Percentiles rank a stretch among this genome's conserved stretches.
These are phyloP conservation scores for Zymoseptoria brevis DNA, from an alignment of 2,329 filamentous ascomycete species.

Conservation along the genomic window DNA sequence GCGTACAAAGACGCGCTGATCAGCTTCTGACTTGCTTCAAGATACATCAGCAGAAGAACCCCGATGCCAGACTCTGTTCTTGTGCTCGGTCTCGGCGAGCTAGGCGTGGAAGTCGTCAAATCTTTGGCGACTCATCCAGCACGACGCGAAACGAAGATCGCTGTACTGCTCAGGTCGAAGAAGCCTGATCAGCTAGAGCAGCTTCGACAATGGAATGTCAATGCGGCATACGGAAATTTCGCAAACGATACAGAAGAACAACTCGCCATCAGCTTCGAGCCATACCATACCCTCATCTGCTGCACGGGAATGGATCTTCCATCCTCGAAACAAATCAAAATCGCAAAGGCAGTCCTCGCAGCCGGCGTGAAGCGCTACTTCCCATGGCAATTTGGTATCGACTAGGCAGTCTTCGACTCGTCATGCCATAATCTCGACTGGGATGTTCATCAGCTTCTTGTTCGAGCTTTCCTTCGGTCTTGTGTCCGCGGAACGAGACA, in stretches of 20 bases:
- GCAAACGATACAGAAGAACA: slow-evolving; percentile 20
- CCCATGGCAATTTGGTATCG: slow-evolving; percentile 67
- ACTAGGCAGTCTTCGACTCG: slow-evolving; percentile 47
- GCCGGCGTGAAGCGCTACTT: slow-evolving; percentile 49
- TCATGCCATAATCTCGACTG: slow-evolving; percentile 62
- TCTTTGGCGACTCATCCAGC: slow-evolving; percentile 43
- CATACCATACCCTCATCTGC: slow-evolving; percentile 50
- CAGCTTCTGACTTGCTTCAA: neutral
- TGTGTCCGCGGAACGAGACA: slow-evolving; percentile 40
- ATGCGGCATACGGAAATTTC: slow-evolving; percentile 42
- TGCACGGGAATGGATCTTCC: slow-evolving; percentile 55
- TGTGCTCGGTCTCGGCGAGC: slow-evolving; percentile 59
- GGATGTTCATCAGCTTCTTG: slow-evolving; percentile 63
- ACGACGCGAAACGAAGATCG: slow-evolving; percentile 34
- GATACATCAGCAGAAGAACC: neutral
- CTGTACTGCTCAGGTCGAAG: slow-evolving; percentile 50
- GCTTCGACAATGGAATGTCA: slow-evolving; percentile 24
- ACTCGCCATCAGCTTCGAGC: slow-evolving; percentile 30
- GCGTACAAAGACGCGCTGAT: no score
- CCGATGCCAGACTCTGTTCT: slow-evolving; percentile 36
- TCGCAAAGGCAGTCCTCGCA: slow-evolving; percentile 48
- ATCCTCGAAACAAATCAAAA: slow-evolving; percentile 49
- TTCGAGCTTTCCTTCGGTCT: slow-evolving; percentile 57
- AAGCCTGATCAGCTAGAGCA: slow-evolving; percentile 20
- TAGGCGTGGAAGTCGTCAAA: slow-evolving; percentile 50